These are phyloP conservation scores for Phanerochaete carnosa DNA, from an alignment of 768 basidiomycete species.

Conservation along the genomic window DNA sequence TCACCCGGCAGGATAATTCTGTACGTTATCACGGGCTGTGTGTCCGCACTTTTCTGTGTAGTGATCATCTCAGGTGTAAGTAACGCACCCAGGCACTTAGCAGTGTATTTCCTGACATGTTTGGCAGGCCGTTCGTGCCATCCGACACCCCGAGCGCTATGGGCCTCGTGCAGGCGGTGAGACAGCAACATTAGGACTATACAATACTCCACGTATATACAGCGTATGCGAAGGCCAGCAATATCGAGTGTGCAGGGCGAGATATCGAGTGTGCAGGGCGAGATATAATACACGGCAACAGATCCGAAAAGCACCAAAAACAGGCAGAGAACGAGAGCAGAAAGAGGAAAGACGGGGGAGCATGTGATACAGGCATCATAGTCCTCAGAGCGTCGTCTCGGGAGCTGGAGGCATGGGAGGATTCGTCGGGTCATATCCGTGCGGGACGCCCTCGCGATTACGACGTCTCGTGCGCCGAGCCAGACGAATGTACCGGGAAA, in stretches of 20 bases:
- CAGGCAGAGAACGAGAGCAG: neutral
- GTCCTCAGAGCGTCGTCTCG: conserved; percentile 12
- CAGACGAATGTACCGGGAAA: conserved; percentile 31
- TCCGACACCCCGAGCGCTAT: conserved; percentile 89
- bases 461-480: conserved; percentile 25
- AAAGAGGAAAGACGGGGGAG: neutral
- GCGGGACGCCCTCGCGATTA: conserved; percentile 10
- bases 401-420: conserved; percentile 19
- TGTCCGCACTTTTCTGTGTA: conserved; percentile 78
- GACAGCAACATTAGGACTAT: neutral
- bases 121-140: conserved; percentile 68
- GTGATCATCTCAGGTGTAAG: conserved; percentile 84
- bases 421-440: conserved; percentile 24
- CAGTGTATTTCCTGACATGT: neutral
- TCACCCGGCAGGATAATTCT: conserved; percentile 60
- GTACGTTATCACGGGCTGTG: conserved; percentile 86
- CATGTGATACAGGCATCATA: neutral
- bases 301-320: neutral
- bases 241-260: too few relatives aligned
- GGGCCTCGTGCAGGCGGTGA: conserved; percentile 57
- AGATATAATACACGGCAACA: neutral
- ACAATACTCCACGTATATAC: neutral
- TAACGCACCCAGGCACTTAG: conserved; percentile 5
- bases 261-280: neutral
- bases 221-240: too few relatives aligned